phyloP scores from a whole-genome alignment of 352 stramenopile species.

The Phytophthora aleatoria region DNA sequence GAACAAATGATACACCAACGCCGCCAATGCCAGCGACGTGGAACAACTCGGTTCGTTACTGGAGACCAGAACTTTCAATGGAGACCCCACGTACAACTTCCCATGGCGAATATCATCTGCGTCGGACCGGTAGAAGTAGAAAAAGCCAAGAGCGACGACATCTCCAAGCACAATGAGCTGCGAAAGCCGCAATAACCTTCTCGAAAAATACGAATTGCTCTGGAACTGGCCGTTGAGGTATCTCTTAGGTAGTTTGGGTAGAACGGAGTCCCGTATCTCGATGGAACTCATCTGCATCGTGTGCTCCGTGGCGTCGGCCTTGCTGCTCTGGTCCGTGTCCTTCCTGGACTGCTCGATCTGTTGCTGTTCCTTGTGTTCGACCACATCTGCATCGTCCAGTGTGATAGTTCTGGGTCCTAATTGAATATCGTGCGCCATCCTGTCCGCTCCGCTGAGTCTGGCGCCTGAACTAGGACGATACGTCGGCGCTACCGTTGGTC shows the following conservation, averaged over 20 bases:
- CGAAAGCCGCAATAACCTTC: slow-evolving; percentile 58
- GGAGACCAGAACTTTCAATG: slow-evolving; percentile 47
- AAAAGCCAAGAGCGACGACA: slow-evolving; percentile 57
- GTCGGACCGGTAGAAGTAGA: slow-evolving; percentile 55
- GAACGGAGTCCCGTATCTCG: slow-evolving; percentile 26
- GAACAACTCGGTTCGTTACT: slow-evolving; percentile 46
- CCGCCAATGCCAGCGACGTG: slow-evolving; percentile 57
- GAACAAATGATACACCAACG: slow-evolving; percentile 76
- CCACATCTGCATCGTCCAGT: slow-evolving; percentile 14
- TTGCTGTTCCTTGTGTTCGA: slow-evolving; percentile 1
- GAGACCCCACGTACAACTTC: slow-evolving; percentile 50
- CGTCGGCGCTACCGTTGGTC: slow-evolving; percentile 3
- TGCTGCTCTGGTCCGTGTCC: slow-evolving; percentile 25
- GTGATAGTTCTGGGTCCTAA: slow-evolving; percentile 19
- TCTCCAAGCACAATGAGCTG: slow-evolving; percentile 69
- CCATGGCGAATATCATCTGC: slow-evolving; percentile 33
- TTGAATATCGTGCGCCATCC: slow-evolving; percentile 22
- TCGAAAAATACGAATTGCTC: slow-evolving; percentile 85
- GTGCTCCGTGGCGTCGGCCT: slow-evolving; percentile 23
- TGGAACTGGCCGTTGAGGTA: slow-evolving; percentile 70
- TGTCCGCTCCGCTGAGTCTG: slow-evolving; percentile 19
- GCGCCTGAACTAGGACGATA: slow-evolving; percentile 2
- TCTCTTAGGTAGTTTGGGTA: slow-evolving; percentile 36
- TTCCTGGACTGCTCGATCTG: slow-evolving; percentile 14
- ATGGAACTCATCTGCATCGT: slow-evolving; percentile 49